These are phyloP conservation scores for Aspergillus cejpii DNA, from an alignment of 2,329 filamentous ascomycete species.

Conservation along the genomic window DNA sequence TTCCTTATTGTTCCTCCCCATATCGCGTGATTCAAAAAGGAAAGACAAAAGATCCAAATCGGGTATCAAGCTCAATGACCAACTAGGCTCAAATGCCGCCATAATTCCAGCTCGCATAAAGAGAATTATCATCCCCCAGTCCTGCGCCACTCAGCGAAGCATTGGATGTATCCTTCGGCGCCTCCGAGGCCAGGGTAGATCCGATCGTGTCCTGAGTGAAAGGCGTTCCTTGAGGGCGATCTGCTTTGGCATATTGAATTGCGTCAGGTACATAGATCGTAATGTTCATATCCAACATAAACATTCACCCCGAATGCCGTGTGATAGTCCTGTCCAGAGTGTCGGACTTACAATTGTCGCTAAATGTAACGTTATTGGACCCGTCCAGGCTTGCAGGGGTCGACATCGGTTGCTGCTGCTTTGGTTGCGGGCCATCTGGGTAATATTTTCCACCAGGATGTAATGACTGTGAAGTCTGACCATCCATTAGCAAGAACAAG, in stretches of 20 bases:
- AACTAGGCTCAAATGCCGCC: constrained; percentile 17
- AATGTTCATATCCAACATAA: neutral
- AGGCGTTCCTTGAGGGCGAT: neutral
- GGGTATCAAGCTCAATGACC: constrained; percentile 12
- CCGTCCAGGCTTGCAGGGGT: constrained; percentile 1
- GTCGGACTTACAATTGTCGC: constrained; percentile 24
- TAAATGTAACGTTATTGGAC: constrained; percentile 4
- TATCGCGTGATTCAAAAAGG: neutral
- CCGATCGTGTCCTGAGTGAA: neutral
- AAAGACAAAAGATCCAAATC: neutral
- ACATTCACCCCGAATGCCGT: constrained; percentile 8
- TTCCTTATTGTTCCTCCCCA: neutral
- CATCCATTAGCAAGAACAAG: constrained; percentile 33
- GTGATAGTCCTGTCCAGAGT: constrained; percentile 9
- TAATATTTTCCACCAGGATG: constrained; percentile 45
- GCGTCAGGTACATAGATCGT: neutral
- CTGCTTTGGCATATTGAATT: neutral
- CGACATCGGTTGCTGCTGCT: constrained; percentile 8
- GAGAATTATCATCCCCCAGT: constrained; percentile 6
- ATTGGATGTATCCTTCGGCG: constrained; percentile 1
- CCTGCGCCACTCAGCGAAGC: constrained; percentile 1
- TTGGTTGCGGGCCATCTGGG: constrained; percentile 28
- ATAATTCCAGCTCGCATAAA: constrained; percentile 14
- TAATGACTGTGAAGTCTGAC: constrained; percentile 38
- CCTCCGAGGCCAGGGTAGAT: neutral